phyloP scores from a whole-genome alignment of 2,329 filamentous ascomycete genomes.

The Pezicula radicicola region DNA sequence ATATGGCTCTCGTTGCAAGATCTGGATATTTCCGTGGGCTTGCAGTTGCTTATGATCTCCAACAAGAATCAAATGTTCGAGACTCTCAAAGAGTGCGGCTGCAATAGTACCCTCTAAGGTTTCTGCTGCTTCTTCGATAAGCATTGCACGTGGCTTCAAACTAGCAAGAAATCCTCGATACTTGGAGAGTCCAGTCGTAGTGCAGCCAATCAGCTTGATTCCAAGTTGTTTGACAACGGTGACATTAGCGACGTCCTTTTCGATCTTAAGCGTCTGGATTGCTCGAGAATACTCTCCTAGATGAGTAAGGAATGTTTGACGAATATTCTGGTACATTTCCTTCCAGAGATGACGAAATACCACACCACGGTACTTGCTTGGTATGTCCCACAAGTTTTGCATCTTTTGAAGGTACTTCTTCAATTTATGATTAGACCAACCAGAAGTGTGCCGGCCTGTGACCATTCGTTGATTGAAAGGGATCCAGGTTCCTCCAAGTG shows the following conservation, averaged over 20 bases:
- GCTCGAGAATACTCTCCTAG: conserved; percentile 15
- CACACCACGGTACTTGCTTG: conserved; percentile 18
- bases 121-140: conserved; percentile 72
- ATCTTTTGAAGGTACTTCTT: conserved; percentile 13
- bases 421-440: conserved; percentile 11
- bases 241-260: conserved; percentile 8
- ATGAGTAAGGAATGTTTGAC: conserved; percentile 10
- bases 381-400: conserved; percentile 23
- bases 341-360: conserved; percentile 27
- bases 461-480: conserved; percentile 15
- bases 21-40: conserved; percentile 53
- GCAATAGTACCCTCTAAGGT: conserved; percentile 50
- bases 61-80: conserved; percentile 65
- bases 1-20: conserved; percentile 54
- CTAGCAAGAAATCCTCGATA: conserved; percentile 61
- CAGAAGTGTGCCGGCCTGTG: conserved; percentile 18
- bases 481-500: conserved; percentile 20
- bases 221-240: conserved; percentile 13
- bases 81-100: conserved; percentile 55
- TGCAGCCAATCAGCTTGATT: conserved; percentile 37
- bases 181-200: conserved; percentile 68
- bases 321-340: conserved; percentile 16
- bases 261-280: conserved; percentile 2
- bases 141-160: conserved; percentile 55
- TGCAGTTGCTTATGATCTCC: conserved; percentile 69